Base-by-base conservation (phyloP, 2,329 filamentous ascomycete genomes). In the Cordyceps militaris region DNA sequence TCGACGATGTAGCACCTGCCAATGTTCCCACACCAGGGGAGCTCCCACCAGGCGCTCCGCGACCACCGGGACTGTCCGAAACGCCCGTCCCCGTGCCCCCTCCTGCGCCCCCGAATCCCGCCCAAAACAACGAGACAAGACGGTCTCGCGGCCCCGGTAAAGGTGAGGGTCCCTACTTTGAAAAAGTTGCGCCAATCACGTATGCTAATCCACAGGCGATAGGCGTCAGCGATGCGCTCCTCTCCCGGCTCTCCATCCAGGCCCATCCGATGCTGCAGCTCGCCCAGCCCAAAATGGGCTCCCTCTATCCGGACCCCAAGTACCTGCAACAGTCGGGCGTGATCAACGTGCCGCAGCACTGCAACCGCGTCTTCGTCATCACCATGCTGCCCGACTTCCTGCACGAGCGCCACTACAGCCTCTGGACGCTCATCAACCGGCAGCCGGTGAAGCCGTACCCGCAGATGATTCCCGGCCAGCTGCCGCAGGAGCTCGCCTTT, bases 371-470 rank as follows among this genome's bases (percentile, higher is more conserved):
- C 19, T 87, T 91, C 60, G 79, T 96, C 58, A 77, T 82, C 23
- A 85, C 88, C 4, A 80, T 79, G 11, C 76, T 95, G 19, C 81
- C 85, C 0, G 73, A 84, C 9, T 78, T 79, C 34, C 72, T 89
- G 4, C 81, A 85, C 59, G 79, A 76, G 43, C 85, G 89, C 32
- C 84, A 89, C 52, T 90, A 89, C 73, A 90, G 87, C 67, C 74
- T 94, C 36, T 91, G 90, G 67, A 87, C 91, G 34, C 79, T 84
- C 1, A 79, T 88, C 49, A 89, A 92, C 66, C 82, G 79, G 42
- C 79, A 83, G 52, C 79, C 87, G 8, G 76, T 87, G n/a, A 76
- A 74, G 44, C 76, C 71, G 44, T 64, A 67, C 47, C 68, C 61
- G 38, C 71, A 72, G 36, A 79, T 81, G 61, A 76, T 80, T 24